Evolutionary conservation across 139 green algal species (phyloP).

Genomic region (Deuterostichococcus epilithicus): DNA sequence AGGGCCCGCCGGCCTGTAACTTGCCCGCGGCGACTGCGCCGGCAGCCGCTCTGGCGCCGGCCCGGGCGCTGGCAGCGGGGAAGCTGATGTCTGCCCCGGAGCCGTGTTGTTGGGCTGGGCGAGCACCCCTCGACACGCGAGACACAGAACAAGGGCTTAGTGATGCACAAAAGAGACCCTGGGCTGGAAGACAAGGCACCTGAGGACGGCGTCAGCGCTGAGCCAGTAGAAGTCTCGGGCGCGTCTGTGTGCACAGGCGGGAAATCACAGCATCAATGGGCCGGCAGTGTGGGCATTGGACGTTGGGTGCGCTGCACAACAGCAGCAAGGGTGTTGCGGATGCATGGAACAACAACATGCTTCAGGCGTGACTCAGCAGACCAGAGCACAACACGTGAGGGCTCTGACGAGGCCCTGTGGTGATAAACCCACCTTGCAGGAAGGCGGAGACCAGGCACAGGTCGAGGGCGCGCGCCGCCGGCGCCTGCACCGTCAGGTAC

Average conservation of each 20-base stretch:
- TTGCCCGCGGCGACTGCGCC: background rate
- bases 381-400: too few relatives aligned
- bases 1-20: background rate
- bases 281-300: background rate
- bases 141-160: background rate
- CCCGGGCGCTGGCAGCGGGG: background rate
- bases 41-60: background rate
- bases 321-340: too few relatives aligned
- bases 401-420: too few relatives aligned
- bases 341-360: too few relatives aligned
- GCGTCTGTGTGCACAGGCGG: background rate
- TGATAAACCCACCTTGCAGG: background rate
- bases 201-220: background rate
- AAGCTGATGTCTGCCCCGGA: too few relatives aligned
- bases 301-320: too few relatives aligned
- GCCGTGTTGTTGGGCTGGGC: too few relatives aligned
- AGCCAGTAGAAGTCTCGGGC: too few relatives aligned
- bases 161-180: background rate
- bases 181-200: background rate
- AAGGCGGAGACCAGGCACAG: background rate
- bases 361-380: too few relatives aligned
- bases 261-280: background rate
- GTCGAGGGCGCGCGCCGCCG: background rate
- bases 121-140: background rate
- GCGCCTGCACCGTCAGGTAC: background rate